Base-by-base conservation (phyloP, 306 rosid species). In the Ziziphus jujuba region DNA sequence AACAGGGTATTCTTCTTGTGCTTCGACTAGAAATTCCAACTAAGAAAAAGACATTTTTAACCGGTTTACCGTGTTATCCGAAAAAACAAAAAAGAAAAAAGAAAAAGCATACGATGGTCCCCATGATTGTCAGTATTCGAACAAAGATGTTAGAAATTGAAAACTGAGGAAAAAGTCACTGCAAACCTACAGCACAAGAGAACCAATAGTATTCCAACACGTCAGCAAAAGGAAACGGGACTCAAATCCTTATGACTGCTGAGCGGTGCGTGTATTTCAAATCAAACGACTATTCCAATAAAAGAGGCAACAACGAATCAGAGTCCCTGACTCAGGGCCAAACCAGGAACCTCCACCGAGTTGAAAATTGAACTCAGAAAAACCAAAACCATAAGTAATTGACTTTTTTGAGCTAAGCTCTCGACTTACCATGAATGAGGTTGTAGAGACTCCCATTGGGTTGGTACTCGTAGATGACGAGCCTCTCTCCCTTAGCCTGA, bases 401-500 rank as follows among this genome's bases (percentile, higher is more conserved):
- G 5, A 17, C 2, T 15, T 49, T 54, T 55, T 23, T 22, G 33
- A 21, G 4, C 5, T 1, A 21, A 10, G 15, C 22, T 3, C 21
- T 64, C 19, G 31, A 71, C 73, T 76, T 56, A 92, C 98, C 98
- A 63, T 92, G 98, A 65, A 92, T 74, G 25, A 92, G 97, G 69
- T 83, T 90, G 84, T 77, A 83, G 80, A 92, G 89, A 61, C 97
- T 89, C 22, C 98, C 98, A 45, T 92, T 92, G 36, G 97, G 84
- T 58, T 87, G 98, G 80, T 87, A 86, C 71, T 87, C 97, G 44
- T 72, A 92, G 56, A 92, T 82, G 55, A 92, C 84, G 13, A 92
- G 87, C 68, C 91, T 84, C 79, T 92, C 98, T 61, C 89, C 91
- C 45, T 87, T 86, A 13, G 97, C 96, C 84, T 92, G 98, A 77